Evolutionary conservation across 352 stramenopile species (phyloP).

Genomic region (Pythium plurisporium): DNA sequence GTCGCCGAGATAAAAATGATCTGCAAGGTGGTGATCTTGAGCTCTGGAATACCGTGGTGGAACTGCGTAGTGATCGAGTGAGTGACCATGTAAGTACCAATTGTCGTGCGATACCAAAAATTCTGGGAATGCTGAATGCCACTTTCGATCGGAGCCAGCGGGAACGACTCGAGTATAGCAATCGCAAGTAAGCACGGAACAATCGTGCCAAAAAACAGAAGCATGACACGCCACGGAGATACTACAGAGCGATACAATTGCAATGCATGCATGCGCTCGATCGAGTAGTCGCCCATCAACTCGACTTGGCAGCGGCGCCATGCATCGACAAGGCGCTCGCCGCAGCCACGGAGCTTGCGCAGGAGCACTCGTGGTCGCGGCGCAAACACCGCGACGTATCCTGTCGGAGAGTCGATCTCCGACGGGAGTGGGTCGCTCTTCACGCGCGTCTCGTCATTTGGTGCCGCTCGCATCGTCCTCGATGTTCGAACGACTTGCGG

Average conservation of each 20-base stretch:
- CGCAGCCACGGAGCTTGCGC: background rate
- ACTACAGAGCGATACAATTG: background rate
- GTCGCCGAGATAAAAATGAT: background rate
- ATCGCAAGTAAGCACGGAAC: conserved; percentile 8
- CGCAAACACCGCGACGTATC: background rate
- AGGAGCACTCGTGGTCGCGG: background rate
- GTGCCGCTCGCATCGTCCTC: too few relatives aligned
- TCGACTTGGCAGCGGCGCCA: conserved; percentile 28
- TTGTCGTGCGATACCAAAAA: conserved; percentile 20
- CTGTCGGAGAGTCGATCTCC: background rate
- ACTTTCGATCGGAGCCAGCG: background rate
- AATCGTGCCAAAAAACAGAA: conserved; percentile 4
- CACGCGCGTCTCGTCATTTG: too few relatives aligned
- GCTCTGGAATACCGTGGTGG: background rate
- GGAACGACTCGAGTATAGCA: conserved; percentile 10
- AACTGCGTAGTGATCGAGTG: conserved; percentile 10
- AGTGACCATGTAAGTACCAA: conserved; percentile 11
- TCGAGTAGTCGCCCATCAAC: conserved; percentile 32
- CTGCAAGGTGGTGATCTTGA: conserved; percentile 1
- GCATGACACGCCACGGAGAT: background rate
- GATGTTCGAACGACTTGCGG: too few relatives aligned
- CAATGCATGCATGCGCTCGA: conserved; percentile 21
- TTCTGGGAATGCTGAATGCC: conserved; percentile 4
- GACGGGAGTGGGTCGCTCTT: background rate
- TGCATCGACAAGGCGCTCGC: background rate